Percentiles rank a stretch among this genome's conserved stretches.
Evolutionary conservation across 2,329 filamentous ascomycete genomes (phyloP).

Genomic region (Botrytis tulipae): DNA sequence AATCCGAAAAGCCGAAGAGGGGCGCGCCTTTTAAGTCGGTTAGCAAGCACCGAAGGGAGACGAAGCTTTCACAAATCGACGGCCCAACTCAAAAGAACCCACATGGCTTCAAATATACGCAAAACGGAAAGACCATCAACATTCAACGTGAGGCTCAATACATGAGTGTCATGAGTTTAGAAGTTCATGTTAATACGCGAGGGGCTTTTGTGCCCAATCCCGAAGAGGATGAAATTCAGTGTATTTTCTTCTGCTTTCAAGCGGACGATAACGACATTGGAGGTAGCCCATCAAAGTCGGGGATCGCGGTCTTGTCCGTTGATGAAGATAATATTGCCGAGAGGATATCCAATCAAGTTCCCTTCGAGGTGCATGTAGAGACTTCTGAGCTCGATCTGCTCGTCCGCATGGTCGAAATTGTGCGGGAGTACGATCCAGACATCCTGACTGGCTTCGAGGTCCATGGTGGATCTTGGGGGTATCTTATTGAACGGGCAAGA

Average conservation of each 20-base stretch:
- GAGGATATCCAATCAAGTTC: slow-evolving; percentile 60
- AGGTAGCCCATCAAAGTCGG: slow-evolving; percentile 57
- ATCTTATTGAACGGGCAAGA: slow-evolving; percentile 84
- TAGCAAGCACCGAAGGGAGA: slow-evolving; percentile 27
- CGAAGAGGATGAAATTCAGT: slow-evolving; percentile 82
- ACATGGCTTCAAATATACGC: slow-evolving; percentile 82
- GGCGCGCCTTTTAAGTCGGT: slow-evolving; percentile 14
- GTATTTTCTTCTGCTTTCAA: slow-evolving; percentile 87
- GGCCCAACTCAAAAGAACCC: slow-evolving; percentile 80
- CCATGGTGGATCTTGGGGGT: slow-evolving; percentile 91
- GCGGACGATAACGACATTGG: slow-evolving; percentile 63
- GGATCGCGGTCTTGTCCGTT: slow-evolving; percentile 67
- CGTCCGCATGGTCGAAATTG: slow-evolving; percentile 81
- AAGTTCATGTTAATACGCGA: slow-evolving; percentile 86
- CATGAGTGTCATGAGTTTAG: slow-evolving; percentile 95
- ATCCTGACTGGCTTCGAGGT: slow-evolving; percentile 94
- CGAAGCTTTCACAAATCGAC: slow-evolving; percentile 76
- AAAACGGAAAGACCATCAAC: slow-evolving; percentile 69
- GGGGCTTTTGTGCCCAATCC: slow-evolving; percentile 82
- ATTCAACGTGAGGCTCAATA: slow-evolving; percentile 84
- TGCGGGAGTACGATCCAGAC: slow-evolving; percentile 81
- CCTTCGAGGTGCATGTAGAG: slow-evolving; percentile 70
- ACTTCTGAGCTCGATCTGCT: slow-evolving; percentile 79
- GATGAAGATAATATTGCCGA: slow-evolving; percentile 57
- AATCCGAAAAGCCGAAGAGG: slow-evolving; percentile 28